Evolutionary conservation across 192 early-diverging fungal genomes (phyloP), one percentile per base, ranked within the genome.

Genomic region (Coemansia sp.): DNA sequence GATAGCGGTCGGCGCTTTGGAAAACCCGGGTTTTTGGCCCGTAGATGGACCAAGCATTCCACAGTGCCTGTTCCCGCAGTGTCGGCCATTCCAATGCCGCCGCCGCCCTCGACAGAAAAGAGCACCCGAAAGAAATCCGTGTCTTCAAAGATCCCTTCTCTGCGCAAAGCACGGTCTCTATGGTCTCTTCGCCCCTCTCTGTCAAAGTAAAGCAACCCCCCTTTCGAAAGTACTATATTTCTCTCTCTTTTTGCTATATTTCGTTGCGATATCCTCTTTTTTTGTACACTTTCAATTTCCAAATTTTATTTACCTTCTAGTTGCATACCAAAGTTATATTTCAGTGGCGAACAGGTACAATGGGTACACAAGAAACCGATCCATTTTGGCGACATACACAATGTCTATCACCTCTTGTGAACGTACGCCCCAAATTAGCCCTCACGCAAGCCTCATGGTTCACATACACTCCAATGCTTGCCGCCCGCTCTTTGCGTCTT

Each of bases 81-180:
- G 6, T 62, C 70, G 4, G 70, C 58, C n/a, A 72, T 66, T 12
- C 63, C 70, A 15, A 47, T 66, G 51, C 70, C 70, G 6, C 70
- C 70, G 6, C 50, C 70, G 3, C 14, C 57, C 2, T 21, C 50
- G 20, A 44, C 48, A 17, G 20, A 26, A 8, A 37, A 14, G 20
- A 30, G 15, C 52, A 1, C 10, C 17, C 56, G 32, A 1, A 37
- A 39, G 41, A 37, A 36, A 11, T 57, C 46, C 0, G 40, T 56
- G 11, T 36, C 54, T 3, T 56, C 64, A 5, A 56, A 59, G 15
- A 62, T 67, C 14, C 64, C 71, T 17, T 53, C 64, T 7, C 37
- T 74, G 45, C 60, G 60, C 20, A 67, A 67, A 48, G 71, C 71
- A 0, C 56, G 56, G 21, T 67, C 64, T 2, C 56, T 74, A 32